A percentile compares a stretch with the other conserved stretches of the same genome.
phyloP scores from a whole-genome alignment of 768 basidiomycete species.

The Russula dissimulans region DNA sequence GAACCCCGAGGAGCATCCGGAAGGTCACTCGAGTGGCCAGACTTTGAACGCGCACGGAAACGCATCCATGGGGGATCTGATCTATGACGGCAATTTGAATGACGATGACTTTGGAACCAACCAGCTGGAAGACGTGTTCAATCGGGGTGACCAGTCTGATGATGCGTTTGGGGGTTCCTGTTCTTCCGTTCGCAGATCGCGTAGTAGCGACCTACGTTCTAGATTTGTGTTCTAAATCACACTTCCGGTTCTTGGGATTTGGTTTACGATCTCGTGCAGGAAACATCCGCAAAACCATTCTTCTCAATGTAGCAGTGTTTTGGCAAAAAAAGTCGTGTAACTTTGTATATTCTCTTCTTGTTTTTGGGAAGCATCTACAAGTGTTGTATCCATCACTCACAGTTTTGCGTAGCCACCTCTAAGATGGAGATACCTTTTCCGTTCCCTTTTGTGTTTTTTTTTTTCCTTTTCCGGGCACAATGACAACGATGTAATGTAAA shows the following conservation, averaged over 20 bases:
- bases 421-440: neutral
- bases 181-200: neutral
- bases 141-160: neutral
- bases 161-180: neutral
- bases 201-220: neutral
- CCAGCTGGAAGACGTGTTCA: neutral
- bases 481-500: slow-evolving; percentile 7
- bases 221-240: slow-evolving; percentile 5
- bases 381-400: slow-evolving; percentile 18
- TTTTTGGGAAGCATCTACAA: slow-evolving; percentile 4
- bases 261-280: neutral
- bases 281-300: neutral
- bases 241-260: neutral
- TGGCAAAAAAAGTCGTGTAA: slow-evolving; percentile 10
- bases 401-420: neutral
- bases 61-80: neutral
- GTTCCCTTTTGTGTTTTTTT: neutral
- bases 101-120: slow-evolving; percentile 1
- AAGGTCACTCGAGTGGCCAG: neutral
- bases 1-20: slow-evolving; percentile 1
- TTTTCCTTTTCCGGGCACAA: neutral
- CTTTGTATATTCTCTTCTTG: slow-evolving; percentile 1
- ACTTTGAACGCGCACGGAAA: neutral
- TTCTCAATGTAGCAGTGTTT: slow-evolving; percentile 4
- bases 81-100: neutral